These are phyloP conservation scores for Vaccinium corymbosum DNA, from an alignment of 148 eudicot genomes.

Conservation along the genomic window DNA sequence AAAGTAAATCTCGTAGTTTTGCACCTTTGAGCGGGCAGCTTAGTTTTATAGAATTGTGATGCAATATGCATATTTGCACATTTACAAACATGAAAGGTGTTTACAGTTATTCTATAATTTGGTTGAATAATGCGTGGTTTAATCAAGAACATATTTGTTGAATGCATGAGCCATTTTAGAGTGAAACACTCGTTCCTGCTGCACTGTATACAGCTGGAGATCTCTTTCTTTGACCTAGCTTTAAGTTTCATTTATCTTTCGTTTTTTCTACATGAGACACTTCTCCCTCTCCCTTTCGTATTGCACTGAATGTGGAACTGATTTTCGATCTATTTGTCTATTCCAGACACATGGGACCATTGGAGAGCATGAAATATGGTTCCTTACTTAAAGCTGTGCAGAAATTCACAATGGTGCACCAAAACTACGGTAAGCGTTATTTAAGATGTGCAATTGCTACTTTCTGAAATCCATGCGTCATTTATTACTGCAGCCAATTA, in stretches of 20 bases:
- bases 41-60: not conserved
- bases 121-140: not conserved
- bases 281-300: not conserved
- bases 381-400: constrained; percentile 68
- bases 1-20: not conserved
- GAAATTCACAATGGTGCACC: constrained; percentile 67
- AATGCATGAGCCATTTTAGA: not conserved
- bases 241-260: not conserved
- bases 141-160: not conserved
- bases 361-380: constrained; percentile 61
- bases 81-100: not conserved
- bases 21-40: not conserved
- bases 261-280: not conserved
- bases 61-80: not conserved
- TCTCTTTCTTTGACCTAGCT: not conserved
- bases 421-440: constrained; percentile 67
- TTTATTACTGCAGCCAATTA: not conserved
- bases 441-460: not conserved
- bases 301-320: constrained; percentile 2
- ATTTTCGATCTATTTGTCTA: constrained; percentile 15
- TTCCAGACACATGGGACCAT: constrained; percentile 81
- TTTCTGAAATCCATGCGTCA: not conserved
- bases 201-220: not conserved
- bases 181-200: not conserved
- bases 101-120: not conserved